Conservation (phyloP, 1,139 yeast genomes). For the Lodderomyces pseudojiufengensis region DNA sequence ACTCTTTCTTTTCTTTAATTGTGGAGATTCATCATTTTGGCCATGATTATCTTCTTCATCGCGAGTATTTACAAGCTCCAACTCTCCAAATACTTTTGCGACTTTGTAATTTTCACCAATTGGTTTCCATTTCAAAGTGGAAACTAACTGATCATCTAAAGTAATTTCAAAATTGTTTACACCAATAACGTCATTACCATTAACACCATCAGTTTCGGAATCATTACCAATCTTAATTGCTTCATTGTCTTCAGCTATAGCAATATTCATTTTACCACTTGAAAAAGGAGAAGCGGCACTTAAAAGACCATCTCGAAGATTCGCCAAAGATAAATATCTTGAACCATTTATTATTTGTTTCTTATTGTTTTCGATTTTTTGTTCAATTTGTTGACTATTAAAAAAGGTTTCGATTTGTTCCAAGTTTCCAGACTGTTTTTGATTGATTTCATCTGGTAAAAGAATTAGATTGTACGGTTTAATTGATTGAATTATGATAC, state of each 20-base stretch:
- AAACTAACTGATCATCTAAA: slow-evolving; percentile 65
- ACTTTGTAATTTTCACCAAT: slow-evolving; percentile 77
- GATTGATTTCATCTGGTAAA: slow-evolving; percentile 38
- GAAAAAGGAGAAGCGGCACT: slow-evolving; percentile 17
- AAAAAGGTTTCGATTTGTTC: slow-evolving; percentile 27
- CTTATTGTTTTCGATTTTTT: slow-evolving; percentile 21
- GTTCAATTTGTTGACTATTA: slow-evolving; percentile 31
- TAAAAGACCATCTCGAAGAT: slow-evolving; percentile 31
- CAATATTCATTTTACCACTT: slow-evolving; percentile 27
- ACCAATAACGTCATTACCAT: slow-evolving; percentile 16
- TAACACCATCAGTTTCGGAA: slow-evolving; percentile 21
- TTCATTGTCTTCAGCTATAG: slow-evolving; percentile 36
- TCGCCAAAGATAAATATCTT: slow-evolving; percentile 31
- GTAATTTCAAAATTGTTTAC: slow-evolving; percentile 69
- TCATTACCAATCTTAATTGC: slow-evolving; percentile 52
- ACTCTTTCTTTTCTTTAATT: slow-evolving; percentile 17
- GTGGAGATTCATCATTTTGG: slow-evolving; percentile 9
- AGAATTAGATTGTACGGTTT: slow-evolving; percentile 75
- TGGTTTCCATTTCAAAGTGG: slow-evolving; percentile 74
- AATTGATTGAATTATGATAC: slow-evolving; percentile 72
- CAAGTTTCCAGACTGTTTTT: slow-evolving; percentile 23
- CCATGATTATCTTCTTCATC: neutral
- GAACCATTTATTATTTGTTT: slow-evolving; percentile 24
- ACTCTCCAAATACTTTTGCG: slow-evolving; percentile 77
- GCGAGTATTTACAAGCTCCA: slow-evolving; percentile 42